A percentile compares a stretch with the other conserved stretches of the same genome.
Evolutionary conservation across 1,139 yeast species (phyloP).

Genomic region (Kodamaea ohmeri): DNA sequence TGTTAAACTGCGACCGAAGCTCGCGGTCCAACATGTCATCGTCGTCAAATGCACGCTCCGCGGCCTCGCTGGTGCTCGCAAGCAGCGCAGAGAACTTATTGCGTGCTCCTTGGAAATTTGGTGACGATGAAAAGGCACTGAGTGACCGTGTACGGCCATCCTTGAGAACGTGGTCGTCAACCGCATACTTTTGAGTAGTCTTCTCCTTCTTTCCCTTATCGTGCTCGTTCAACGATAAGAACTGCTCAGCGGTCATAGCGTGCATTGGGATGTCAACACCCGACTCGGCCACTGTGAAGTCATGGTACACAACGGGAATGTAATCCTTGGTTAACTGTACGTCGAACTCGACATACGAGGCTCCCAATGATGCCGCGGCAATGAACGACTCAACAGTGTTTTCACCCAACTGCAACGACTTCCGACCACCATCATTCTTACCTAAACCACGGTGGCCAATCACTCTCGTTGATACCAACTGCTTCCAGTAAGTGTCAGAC

Average conservation of each 20-base stretch:
- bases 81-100: slow-evolving; percentile 12
- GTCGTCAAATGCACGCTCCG: slow-evolving; percentile 16
- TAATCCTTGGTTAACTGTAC: slow-evolving; percentile 94
- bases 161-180: slow-evolving; percentile 40
- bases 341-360: slow-evolving; percentile 91
- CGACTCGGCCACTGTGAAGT: slow-evolving; percentile 90
- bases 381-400: slow-evolving; percentile 93
- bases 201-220: slow-evolving; percentile 15
- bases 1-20: slow-evolving; percentile 41
- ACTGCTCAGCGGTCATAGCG: slow-evolving; percentile 84
- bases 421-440: slow-evolving; percentile 67
- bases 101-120: slow-evolving; percentile 20
- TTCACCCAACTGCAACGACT: slow-evolving; percentile 89
- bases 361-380: slow-evolving; percentile 95
- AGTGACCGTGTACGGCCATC: slow-evolving; percentile 35
- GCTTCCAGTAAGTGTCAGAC: slow-evolving; percentile 90
- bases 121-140: slow-evolving; percentile 38
- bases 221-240: slow-evolving; percentile 55
- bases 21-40: slow-evolving; percentile 41
- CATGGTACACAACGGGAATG: slow-evolving; percentile 93
- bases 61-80: slow-evolving; percentile 6
- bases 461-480: slow-evolving; percentile 81
- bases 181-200: slow-evolving; percentile 21
- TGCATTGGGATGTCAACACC: slow-evolving; percentile 98
- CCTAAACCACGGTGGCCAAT: slow-evolving; percentile 98